Evolutionary conservation across 148 eudicot genomes (phyloP), one percentile per base, ranked within the genome.

Genomic region (Amaranthus hypochondriacus): DNA sequence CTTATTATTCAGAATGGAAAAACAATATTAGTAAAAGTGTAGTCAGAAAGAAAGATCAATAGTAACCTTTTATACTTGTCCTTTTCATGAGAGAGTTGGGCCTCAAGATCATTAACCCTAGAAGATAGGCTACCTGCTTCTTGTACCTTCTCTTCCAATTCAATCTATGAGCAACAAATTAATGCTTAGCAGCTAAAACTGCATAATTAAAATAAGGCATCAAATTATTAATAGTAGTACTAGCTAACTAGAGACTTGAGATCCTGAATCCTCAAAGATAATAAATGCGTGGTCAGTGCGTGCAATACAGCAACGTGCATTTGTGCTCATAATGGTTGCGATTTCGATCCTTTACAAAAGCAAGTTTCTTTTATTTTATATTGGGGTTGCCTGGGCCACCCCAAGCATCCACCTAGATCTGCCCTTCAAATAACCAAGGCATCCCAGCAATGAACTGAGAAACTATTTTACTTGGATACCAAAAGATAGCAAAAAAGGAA

Each of bases 41-140:
- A 54, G 66, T 65, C 69, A 61, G 64, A 55, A 48, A 47, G 15
- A 4, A 47, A 61, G 65, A 68, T 57, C 48, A 53, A 60, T 72
- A 68, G n/a, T 68, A 74, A 94, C 98, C 97, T 88, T 85, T 76
- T 84, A 69, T 76, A 82, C 18, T 86, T 89, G 48, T 84, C 98
- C 76, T 86, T 88, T 81, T 94, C 98, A 76, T 86, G 84, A 51
- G 77, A 66, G 71, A 91, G 85, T 75, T 87, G 96, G 70, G 75
- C 83, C 79, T 94, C 97, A 66, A 92, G 90, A 76, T 92, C 93
- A 72, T 82, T 81, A 66, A 88, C 83, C 79, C 78, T 81, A 56
- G 84, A 84, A 74, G 81, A 77, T 60, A 94, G 90, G 72, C 82
- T 84, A 74, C 88, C 92, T 57, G 84, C 89, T 86, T 92, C 96